Evolutionary conservation across 331 rosid genomes (phyloP).

Genomic region (Quercus tomentella): DNA sequence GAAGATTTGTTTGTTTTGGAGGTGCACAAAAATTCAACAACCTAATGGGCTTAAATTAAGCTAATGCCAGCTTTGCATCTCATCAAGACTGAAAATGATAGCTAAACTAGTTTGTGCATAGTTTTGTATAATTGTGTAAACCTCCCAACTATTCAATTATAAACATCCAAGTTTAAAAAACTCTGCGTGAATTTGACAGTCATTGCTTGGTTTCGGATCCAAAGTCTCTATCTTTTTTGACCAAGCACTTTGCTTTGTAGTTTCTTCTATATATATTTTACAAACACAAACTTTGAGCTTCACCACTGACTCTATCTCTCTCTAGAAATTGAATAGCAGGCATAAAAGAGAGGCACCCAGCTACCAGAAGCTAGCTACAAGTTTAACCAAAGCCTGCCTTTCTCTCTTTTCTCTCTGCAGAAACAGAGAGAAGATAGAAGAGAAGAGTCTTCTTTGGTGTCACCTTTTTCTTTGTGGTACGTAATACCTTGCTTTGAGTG

Average conservation of each 20-base stretch:
- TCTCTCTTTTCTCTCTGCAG: neutral
- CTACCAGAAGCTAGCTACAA: neutral
- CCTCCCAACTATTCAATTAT: neutral
- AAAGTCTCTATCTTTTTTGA: slow-evolving; percentile 20
- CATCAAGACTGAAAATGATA: slow-evolving; percentile 29
- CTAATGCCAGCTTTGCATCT: slow-evolving; percentile 21
- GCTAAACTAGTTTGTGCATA: slow-evolving; percentile 16
- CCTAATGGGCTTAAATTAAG: neutral
- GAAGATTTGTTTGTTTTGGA: neutral
- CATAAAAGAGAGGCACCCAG: neutral
- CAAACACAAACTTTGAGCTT: neutral
- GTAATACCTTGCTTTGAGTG: slow-evolving; percentile 8
- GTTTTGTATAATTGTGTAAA: neutral
- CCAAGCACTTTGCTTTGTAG: slow-evolving; percentile 3
- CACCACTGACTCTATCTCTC: neutral
- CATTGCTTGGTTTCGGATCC: slow-evolving; percentile 22
- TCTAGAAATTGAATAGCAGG: neutral
- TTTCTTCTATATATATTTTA: neutral
- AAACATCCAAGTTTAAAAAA: neutral
- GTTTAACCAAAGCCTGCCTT: neutral
- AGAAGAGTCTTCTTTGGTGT: neutral
- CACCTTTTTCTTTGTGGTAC: neutral
- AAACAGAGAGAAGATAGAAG: neutral
- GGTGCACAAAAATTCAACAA: neutral
- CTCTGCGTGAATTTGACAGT: slow-evolving; percentile 23